phyloP scores from a whole-genome alignment of 139 green algal species.

The Tetraselmis chui region DNA sequence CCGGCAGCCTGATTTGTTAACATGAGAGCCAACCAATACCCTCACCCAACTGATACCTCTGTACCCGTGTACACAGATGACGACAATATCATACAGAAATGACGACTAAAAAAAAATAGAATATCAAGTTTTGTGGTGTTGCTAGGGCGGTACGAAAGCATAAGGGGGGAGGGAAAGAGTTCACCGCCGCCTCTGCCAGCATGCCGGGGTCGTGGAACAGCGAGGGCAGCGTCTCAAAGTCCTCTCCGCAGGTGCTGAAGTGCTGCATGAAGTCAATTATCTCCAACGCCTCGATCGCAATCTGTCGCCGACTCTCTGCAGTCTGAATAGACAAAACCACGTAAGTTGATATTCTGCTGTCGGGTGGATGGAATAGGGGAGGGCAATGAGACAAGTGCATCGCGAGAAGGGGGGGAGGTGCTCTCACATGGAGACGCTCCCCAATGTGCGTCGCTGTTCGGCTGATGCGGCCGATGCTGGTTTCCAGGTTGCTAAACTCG shows the following conservation, averaged over 20 bases:
- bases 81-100: not conserved
- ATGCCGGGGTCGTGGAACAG: conserved; percentile 46
- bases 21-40: too few relatives aligned
- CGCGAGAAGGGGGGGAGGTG: not conserved
- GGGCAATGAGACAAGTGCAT: not conserved
- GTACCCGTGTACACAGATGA: too few relatives aligned
- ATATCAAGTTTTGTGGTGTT: not conserved
- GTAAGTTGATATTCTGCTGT: not conserved
- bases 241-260: conserved; percentile 20
- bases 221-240: conserved; percentile 35
- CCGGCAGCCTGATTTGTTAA: not conserved
- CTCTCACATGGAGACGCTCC: conserved; percentile 38
- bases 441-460: conserved; percentile 44
- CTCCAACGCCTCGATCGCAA: conserved; percentile 26
- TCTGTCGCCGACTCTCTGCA: conserved; percentile 24
- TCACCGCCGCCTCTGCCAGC: conserved; percentile 44
- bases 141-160: too few relatives aligned
- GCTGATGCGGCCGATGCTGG: conserved; percentile 25
- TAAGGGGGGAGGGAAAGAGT: not conserved
- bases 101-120: not conserved
- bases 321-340: conserved; percentile 22
- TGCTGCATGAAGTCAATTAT: conserved; percentile 33
- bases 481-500: conserved; percentile 38
- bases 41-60: too few relatives aligned
- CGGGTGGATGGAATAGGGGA: not conserved